Evolutionary conservation across 352 stramenopile genomes (phyloP).

Genomic region (Pythium apleroticum): DNA sequence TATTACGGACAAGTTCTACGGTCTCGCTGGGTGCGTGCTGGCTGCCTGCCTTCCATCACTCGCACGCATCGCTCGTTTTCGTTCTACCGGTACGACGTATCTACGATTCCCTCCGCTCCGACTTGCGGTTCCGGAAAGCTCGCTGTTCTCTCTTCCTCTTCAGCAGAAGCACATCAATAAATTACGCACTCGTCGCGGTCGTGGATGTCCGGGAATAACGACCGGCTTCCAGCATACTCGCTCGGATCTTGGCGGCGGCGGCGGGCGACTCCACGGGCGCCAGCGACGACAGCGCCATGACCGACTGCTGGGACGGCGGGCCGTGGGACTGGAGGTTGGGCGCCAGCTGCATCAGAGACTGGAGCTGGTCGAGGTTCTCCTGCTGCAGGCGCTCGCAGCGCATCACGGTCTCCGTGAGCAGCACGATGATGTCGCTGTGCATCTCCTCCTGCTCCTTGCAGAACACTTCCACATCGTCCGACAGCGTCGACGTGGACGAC

Average conservation of each 20-base stretch:
- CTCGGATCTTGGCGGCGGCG: constrained; percentile 20
- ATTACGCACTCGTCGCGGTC: constrained; percentile 27
- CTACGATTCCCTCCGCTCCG: not conserved
- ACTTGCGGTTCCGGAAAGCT: not conserved
- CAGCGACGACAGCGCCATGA: constrained; percentile 19
- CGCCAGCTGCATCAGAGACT: constrained; percentile 78
- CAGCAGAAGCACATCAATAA: constrained; percentile 24
- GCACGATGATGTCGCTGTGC: constrained; percentile 78
- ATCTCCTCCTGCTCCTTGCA: constrained; percentile 84
- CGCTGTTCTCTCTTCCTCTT: not conserved
- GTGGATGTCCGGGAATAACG: constrained; percentile 12
- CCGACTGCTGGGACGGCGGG: constrained; percentile 17
- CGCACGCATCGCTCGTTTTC: not conserved
- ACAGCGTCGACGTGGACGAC: constrained; percentile 59
- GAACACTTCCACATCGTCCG: constrained; percentile 78
- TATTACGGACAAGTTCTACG: constrained; percentile 2
- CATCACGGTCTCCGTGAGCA: constrained; percentile 82
- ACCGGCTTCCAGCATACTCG: constrained; percentile 15
- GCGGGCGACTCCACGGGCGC: constrained; percentile 31
- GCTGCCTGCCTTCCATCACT: not conserved
- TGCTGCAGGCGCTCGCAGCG: constrained; percentile 80
- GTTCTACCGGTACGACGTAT: not conserved
- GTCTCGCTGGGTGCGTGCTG: not conserved
- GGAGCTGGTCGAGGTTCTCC: constrained; percentile 82
- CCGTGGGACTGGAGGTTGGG: constrained; percentile 29